Percentiles rank a stretch among this genome's conserved stretches.
Conservation (phyloP, 495 filamentous ascomycete species). For the Neurospora tetraspora region DNA sequence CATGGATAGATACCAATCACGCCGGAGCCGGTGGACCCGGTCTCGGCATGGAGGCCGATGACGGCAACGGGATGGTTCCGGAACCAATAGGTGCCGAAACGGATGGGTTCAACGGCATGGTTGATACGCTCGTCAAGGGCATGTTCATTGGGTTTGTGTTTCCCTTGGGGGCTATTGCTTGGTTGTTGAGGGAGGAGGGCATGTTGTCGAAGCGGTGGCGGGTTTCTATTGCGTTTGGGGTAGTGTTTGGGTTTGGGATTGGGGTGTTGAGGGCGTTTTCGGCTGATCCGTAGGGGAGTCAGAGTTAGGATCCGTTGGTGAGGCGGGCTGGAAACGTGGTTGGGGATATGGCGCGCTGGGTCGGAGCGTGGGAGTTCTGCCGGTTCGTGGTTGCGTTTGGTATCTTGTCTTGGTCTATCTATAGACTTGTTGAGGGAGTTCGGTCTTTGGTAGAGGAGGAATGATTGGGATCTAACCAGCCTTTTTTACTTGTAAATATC, state of each 20-base stretch:
- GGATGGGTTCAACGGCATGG: slow-evolving; percentile 30
- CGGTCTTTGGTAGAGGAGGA: background rate
- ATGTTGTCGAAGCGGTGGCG: slow-evolving; percentile 76
- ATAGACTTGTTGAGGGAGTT: background rate
- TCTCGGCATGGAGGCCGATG: slow-evolving; percentile 25
- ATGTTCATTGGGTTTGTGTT: slow-evolving; percentile 90
- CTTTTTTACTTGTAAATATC: background rate
- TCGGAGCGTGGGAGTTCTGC: background rate
- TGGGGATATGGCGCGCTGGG: background rate
- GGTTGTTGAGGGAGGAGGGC: slow-evolving; percentile 79
- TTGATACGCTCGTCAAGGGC: slow-evolving; percentile 83
- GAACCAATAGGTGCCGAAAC: slow-evolving; percentile 29
- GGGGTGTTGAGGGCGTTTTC: slow-evolving; percentile 33
- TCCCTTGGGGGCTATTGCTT: slow-evolving; percentile 75
- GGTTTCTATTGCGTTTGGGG: slow-evolving; percentile 73
- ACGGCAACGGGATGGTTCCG: slow-evolving; percentile 10
- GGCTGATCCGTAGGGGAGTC: slow-evolving; percentile 14
- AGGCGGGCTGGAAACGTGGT: background rate
- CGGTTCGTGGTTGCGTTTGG: background rate
- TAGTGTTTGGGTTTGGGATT: slow-evolving; percentile 42
- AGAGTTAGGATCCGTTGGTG: background rate
- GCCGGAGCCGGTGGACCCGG: slow-evolving; percentile 24
- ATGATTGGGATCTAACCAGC: background rate
- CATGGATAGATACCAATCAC: slow-evolving; percentile 78
- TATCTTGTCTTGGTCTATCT: background rate